These are phyloP conservation scores for Solanum rostratum DNA, from an alignment of 257 asterid species.

Conservation along the genomic window DNA sequence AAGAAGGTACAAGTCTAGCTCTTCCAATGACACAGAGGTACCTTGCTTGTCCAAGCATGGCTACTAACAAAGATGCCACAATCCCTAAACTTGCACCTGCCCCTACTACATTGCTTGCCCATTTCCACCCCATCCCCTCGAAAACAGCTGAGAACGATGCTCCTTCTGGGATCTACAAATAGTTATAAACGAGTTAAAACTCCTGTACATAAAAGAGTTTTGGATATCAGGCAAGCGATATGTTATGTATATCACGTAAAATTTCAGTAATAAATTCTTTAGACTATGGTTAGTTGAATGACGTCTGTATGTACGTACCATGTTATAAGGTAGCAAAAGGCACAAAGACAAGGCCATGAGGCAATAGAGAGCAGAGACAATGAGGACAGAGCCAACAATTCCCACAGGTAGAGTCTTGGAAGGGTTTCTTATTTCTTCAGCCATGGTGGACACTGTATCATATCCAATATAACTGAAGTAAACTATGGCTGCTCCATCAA, in stretches of 20 bases:
- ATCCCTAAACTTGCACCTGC: constrained; percentile 34
- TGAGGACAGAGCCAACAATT: constrained; percentile 31
- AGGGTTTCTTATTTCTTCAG: constrained; percentile 35
- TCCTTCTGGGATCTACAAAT: background rate
- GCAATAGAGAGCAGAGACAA: constrained; percentile 30
- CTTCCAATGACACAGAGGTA: constrained; percentile 40
- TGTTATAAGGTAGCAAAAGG: constrained; percentile 20
- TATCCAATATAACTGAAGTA: constrained; percentile 35
- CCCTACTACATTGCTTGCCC: constrained; percentile 13
- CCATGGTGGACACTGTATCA: constrained; percentile 39
- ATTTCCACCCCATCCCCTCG: background rate
- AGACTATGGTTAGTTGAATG: background rate
- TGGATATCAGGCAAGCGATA: too few relatives aligned
- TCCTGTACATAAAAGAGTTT: too few relatives aligned
- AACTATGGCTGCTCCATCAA: constrained; percentile 33
- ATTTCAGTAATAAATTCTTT: background rate
- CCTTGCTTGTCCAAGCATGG: constrained; percentile 41
- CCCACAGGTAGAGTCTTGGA: constrained; percentile 24
- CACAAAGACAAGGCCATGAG: constrained; percentile 28
- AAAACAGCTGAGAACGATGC: background rate
- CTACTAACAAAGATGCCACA: constrained; percentile 31
- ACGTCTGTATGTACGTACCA: constrained; percentile 11
- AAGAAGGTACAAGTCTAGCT: constrained; percentile 31
- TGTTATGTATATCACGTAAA: background rate
- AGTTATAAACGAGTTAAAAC: too few relatives aligned